phyloP scores from a whole-genome alignment of 2,329 filamentous ascomycete species.

The Fusarium sp. region DNA sequence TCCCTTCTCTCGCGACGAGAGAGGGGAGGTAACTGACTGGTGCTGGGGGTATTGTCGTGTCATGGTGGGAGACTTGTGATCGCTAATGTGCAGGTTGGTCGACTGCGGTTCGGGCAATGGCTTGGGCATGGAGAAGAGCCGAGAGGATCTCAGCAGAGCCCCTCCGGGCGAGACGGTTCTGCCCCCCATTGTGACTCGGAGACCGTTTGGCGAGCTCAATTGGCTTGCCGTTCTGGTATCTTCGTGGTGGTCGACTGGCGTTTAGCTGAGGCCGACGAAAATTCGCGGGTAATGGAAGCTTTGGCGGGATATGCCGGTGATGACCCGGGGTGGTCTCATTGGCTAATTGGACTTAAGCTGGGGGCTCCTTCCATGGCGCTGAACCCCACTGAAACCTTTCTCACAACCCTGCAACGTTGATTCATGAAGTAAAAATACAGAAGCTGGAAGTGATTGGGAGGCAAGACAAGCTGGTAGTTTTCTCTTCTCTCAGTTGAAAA shows the following conservation, averaged over 20 bases:
- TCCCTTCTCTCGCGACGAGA: slow-evolving; percentile 77
- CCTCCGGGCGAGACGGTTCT: slow-evolving; percentile 68
- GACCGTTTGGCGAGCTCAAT: slow-evolving; percentile 47
- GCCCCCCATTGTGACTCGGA: slow-evolving; percentile 48
- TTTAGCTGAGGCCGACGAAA: slow-evolving; percentile 42
- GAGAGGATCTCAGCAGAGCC: slow-evolving; percentile 83
- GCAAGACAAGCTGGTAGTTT: background rate
- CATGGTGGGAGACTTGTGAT: slow-evolving; percentile 53
- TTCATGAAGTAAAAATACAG: slow-evolving; percentile 20
- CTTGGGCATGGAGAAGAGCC: slow-evolving; percentile 87
- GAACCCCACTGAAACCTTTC: slow-evolving; percentile 39
- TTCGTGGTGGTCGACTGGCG: slow-evolving; percentile 31
- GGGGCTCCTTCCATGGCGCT: slow-evolving; percentile 3
- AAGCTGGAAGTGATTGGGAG: slow-evolving; percentile 15
- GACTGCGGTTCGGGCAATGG: slow-evolving; percentile 75
- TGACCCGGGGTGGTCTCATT: slow-evolving; percentile 46
- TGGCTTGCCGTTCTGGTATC: slow-evolving; percentile 40
- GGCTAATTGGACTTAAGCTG: slow-evolving; percentile 21
- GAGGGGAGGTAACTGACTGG: slow-evolving; percentile 83
- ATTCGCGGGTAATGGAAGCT: slow-evolving; percentile 44
- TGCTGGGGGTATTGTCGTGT: slow-evolving; percentile 84
- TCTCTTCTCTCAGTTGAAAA: slow-evolving; percentile 1
- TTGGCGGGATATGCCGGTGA: slow-evolving; percentile 44
- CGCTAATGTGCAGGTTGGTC: slow-evolving; percentile 51
- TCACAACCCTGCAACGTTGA: slow-evolving; percentile 21